Conservation (phyloP, 2,329 filamentous ascomycete genomes). For the Atkinsonella hypoxylon region DNA sequence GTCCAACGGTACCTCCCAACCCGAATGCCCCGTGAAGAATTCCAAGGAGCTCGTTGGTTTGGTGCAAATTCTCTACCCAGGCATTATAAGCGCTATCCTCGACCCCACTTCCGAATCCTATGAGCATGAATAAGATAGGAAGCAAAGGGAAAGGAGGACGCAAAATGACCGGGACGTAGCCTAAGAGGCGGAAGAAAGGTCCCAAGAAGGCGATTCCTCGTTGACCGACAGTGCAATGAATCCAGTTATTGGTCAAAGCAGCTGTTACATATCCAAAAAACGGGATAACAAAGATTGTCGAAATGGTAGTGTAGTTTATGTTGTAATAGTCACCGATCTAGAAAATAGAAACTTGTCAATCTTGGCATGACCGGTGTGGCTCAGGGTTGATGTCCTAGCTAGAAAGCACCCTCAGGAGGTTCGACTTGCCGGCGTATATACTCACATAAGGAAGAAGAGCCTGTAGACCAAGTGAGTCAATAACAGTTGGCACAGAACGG, state of each 20-base stretch:
- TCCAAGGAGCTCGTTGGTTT: constrained; percentile 61
- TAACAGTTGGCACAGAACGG: not conserved
- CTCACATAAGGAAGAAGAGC: constrained; percentile 36
- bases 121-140: constrained; percentile 50
- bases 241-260: constrained; percentile 45
- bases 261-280: constrained; percentile 52
- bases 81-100: constrained; percentile 49
- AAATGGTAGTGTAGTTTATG: constrained; percentile 49
- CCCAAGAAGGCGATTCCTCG: constrained; percentile 58
- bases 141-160: constrained; percentile 61
- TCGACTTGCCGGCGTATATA: not conserved
- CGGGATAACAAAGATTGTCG: constrained; percentile 53
- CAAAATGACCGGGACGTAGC: constrained; percentile 51
- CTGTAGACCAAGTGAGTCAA: constrained; percentile 16
- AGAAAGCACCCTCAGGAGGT: not conserved
- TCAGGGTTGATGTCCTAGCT: not conserved
- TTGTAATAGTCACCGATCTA: constrained; percentile 39
- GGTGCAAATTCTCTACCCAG: constrained; percentile 58
- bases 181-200: constrained; percentile 48
- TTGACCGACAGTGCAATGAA: constrained; percentile 19
- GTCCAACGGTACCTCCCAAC: constrained; percentile 55
- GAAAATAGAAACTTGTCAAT: not conserved
- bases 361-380: not conserved
- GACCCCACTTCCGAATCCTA: constrained; percentile 61
- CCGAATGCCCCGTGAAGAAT: constrained; percentile 63